These are phyloP conservation scores for Acrodontium crateriforme DNA, from an alignment of 2,329 filamentous ascomycete species.

Conservation along the genomic window DNA sequence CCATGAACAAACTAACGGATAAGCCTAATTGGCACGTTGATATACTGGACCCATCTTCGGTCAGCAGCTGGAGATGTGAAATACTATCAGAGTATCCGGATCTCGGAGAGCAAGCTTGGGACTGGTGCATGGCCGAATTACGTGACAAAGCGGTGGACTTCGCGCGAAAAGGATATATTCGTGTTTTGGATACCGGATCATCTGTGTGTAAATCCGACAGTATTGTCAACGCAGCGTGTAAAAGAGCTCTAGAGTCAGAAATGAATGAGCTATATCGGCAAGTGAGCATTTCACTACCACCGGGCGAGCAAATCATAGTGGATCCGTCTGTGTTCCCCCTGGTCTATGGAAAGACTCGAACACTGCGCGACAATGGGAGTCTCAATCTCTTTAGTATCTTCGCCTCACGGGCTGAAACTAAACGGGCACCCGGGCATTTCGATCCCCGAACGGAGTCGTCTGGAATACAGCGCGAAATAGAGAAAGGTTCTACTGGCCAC, in stretches of 20 bases:
- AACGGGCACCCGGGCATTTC: slow-evolving; percentile 3
- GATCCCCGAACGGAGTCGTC: too few relatives aligned
- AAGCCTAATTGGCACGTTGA: slow-evolving; percentile 10
- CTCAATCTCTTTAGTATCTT: slow-evolving; percentile 7
- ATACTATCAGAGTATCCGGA: not conserved
- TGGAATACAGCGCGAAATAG: too few relatives aligned
- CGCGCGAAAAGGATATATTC: slow-evolving; percentile 25
- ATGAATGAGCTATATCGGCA: slow-evolving; percentile 20
- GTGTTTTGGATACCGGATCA: slow-evolving; percentile 29
- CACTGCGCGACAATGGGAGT: slow-evolving; percentile 4
- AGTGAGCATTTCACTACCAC: not conserved
- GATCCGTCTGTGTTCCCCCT: slow-evolving; percentile 10
- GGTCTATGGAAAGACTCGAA: slow-evolving; percentile 11
- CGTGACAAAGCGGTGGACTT: slow-evolving; percentile 34
- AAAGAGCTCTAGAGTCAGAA: slow-evolving; percentile 26
- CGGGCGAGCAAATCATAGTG: slow-evolving; percentile 4
- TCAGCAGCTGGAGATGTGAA: not conserved
- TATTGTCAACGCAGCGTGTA: slow-evolving; percentile 25
- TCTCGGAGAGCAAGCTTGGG: slow-evolving; percentile 7
- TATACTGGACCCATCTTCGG: slow-evolving; percentile 5
- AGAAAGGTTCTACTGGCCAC: not conserved
- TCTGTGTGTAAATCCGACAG: slow-evolving; percentile 40
- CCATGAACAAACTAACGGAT: slow-evolving; percentile 8
- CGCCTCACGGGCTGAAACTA: slow-evolving; percentile 1
- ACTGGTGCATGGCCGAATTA: slow-evolving; percentile 31